Evolutionary conservation across 257 asterid species (phyloP).

Genomic region (Ajuga chamaepitys): DNA sequence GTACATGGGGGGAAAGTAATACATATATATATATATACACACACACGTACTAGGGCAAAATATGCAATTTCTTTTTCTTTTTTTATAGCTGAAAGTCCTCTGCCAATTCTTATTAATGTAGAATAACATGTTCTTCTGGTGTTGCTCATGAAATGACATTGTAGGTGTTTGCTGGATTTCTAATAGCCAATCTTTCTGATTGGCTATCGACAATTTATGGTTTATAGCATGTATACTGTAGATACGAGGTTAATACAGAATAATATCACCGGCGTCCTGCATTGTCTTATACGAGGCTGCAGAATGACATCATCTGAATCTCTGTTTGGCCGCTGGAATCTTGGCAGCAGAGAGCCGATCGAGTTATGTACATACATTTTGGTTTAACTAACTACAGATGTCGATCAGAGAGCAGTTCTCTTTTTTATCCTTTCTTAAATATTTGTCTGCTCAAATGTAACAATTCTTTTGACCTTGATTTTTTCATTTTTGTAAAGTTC

Average conservation of each 20-base stretch:
- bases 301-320: neutral
- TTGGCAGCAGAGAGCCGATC: neutral
- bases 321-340: neutral
- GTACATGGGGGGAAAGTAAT: too few species aligned
- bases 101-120: neutral
- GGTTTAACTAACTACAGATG: neutral
- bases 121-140: neutral
- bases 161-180: conserved; percentile 82
- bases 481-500: too few species aligned
- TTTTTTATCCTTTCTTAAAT: neutral
- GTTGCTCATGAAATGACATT: conserved; percentile 7
- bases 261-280: neutral
- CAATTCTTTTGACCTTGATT: neutral
- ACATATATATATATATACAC: too few species aligned
- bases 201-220: conserved; percentile 39
- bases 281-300: neutral
- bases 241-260: neutral
- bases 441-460: neutral
- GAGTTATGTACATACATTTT: neutral
- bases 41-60: too few species aligned
- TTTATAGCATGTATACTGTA: conserved; percentile 24
- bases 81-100: too few species aligned
- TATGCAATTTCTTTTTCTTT: too few species aligned
- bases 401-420: neutral
- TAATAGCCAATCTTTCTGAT: conserved; percentile 73